Evolutionary conservation across 2,329 filamentous ascomycete species (phyloP), one percentile per base, ranked within the genome.

Genomic region (Parasarocladium wereldwijsianum): DNA sequence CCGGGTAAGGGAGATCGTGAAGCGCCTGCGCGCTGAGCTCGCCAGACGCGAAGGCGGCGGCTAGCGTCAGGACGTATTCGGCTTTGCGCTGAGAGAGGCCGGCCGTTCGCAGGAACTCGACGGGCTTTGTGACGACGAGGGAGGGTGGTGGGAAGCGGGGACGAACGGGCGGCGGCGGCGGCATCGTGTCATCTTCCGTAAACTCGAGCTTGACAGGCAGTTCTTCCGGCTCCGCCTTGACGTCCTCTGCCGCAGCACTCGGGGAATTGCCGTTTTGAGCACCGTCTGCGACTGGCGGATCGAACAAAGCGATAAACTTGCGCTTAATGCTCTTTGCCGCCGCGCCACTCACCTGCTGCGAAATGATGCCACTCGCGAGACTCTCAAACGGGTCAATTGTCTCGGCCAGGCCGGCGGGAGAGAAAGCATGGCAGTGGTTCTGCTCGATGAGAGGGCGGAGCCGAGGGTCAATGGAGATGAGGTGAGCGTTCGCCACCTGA

Each of bases 31-130:
- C 76, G 25, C 69, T 79, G 31, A 96, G 60, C 43, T 87, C 81
- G 10, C 83, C 83, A 3, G 49, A 62, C 1, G 56, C 60, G 46
- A 96, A 96, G 49, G 86, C 86, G 44, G 77, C 66, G 0, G 86
- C 84, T 5, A 98, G 62, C 0, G 87, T 87, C 32, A 76, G 69
- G 36, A 96, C 74, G 54, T 98, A 98, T 57, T 96, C 90, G 26
- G 90, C 90, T 57, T 98, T 98, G 34, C 90, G 74, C 55, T 92
- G 81, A 3, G 84, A 93, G 29, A 98, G 68, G 0, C 90, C 90
- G 1, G 87, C 90, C 6, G 78, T 77, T 17, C 87, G 78, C 7
- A 98, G 66, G 4, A 57, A 66, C 17, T 76, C 57, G 18, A 93
- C 58, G 12, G 75, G 55, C 29, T 62, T 67, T 7, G 57, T 49